These are phyloP conservation scores for Neurospora cerealis DNA, from an alignment of 495 filamentous ascomycete species.

Conservation along the genomic window DNA sequence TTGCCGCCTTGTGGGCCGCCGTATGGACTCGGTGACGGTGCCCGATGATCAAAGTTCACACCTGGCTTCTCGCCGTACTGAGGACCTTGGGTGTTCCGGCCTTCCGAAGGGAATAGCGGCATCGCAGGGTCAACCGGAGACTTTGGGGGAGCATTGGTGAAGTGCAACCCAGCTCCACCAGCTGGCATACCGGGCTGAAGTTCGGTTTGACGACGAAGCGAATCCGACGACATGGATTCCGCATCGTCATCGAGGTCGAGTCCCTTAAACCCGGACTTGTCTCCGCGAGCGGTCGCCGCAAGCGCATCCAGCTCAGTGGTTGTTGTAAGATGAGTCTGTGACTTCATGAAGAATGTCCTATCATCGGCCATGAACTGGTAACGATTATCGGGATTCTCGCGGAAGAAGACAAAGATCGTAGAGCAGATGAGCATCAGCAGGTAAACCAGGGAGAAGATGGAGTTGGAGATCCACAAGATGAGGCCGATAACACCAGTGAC, in stretches of 20 bases:
- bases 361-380: slow-evolving; percentile 98
- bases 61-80: slow-evolving; percentile 2
- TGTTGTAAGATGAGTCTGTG: slow-evolving; percentile 71
- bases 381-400: slow-evolving; percentile 90
- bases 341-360: slow-evolving; percentile 97
- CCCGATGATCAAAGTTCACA: slow-evolving; percentile 6
- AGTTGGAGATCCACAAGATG: slow-evolving; percentile 90
- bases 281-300: slow-evolving; percentile 85
- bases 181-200: not conserved
- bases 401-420: slow-evolving; percentile 72
- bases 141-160: slow-evolving; percentile 31
- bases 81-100: slow-evolving; percentile 8
- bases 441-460: slow-evolving; percentile 73
- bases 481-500: slow-evolving; percentile 92
- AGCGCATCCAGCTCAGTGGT: slow-evolving; percentile 89
- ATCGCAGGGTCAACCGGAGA: slow-evolving; percentile 57
- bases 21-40: slow-evolving; percentile 10
- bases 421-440: slow-evolving; percentile 81
- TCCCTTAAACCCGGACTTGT: slow-evolving; percentile 61
- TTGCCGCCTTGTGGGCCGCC: slow-evolving; percentile 1
- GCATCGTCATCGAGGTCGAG: slow-evolving; percentile 73
- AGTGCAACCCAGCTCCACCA: slow-evolving; percentile 1
- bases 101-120: slow-evolving; percentile 45
- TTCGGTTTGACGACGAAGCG: slow-evolving; percentile 17
- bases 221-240: slow-evolving; percentile 48